Evolutionary conservation across 257 asterid genomes (phyloP).

Genomic region (Capsicum chinense): DNA sequence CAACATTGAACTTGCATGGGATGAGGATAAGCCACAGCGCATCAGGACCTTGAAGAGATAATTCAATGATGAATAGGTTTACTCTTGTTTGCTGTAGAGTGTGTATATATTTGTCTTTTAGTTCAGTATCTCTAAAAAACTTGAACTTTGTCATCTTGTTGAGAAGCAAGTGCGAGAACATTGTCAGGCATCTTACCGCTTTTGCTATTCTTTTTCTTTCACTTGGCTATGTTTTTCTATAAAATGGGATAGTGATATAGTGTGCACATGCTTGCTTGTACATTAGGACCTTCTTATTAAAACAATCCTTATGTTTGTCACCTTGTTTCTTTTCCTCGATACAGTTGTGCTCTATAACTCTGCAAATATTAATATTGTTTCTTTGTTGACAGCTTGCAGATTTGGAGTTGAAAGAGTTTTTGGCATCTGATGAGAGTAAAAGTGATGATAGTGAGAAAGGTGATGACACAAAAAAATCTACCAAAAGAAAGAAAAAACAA

Average conservation of each 20-base stretch:
- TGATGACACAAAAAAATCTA: conserved; percentile 45
- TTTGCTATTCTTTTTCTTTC: background rate
- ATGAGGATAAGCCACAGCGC: conserved; percentile 95
- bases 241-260: background rate
- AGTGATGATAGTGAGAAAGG: conserved; percentile 56
- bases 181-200: background rate
- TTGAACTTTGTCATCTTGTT: background rate
- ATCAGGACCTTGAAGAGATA: conserved; percentile 65
- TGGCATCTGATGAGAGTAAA: conserved; percentile 90
- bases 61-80: conserved; percentile 76
- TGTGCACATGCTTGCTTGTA: background rate
- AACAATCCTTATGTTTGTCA: conserved; percentile 19
- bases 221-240: conserved; percentile 3
- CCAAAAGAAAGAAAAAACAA: conserved; percentile 50
- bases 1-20: conserved; percentile 84
- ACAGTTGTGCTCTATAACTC: conserved; percentile 6
- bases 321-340: conserved; percentile 19
- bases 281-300: background rate
- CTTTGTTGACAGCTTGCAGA: conserved; percentile 64
- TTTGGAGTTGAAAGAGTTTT: conserved; percentile 69
- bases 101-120: background rate
- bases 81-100: conserved; percentile 28
- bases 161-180: background rate
- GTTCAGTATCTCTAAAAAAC: background rate
- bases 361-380: conserved; percentile 17